Evolutionary conservation across 495 filamentous ascomycete species (phyloP).

Genomic region (Aspergillus indologenus): DNA sequence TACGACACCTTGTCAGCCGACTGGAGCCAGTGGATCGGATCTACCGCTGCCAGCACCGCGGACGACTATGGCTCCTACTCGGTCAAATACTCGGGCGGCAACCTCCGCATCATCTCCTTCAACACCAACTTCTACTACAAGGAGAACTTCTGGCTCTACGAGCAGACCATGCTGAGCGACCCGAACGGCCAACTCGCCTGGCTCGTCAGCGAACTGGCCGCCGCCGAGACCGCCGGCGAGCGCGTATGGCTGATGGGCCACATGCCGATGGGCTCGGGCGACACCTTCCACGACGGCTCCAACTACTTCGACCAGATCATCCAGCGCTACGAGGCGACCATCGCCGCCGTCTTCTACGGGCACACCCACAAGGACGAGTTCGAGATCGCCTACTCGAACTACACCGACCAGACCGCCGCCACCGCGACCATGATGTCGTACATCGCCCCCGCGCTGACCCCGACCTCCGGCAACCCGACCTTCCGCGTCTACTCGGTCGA

Average conservation of each 20-base stretch:
- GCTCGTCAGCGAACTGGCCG: slow-evolving; percentile 50
- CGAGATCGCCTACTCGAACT: slow-evolving; percentile 52
- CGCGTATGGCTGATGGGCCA: slow-evolving; percentile 57
- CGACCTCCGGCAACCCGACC: slow-evolving; percentile 53
- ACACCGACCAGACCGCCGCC: slow-evolving; percentile 36
- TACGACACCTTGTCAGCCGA: slow-evolving; percentile 50
- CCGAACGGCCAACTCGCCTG: slow-evolving; percentile 49
- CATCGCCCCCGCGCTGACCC: slow-evolving; percentile 53
- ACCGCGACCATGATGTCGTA: slow-evolving; percentile 46
- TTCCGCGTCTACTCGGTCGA: slow-evolving; percentile 57
- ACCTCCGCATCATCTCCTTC: slow-evolving; percentile 48
- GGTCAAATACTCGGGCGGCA: slow-evolving; percentile 43
- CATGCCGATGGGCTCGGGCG: slow-evolving; percentile 45
- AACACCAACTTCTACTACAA: slow-evolving; percentile 52
- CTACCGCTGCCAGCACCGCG: slow-evolving; percentile 39
- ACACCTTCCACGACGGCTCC: slow-evolving; percentile 33
- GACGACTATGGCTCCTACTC: slow-evolving; percentile 53
- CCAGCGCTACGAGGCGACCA: slow-evolving; percentile 54
- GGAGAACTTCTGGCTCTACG: slow-evolving; percentile 44
- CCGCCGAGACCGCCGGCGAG: slow-evolving; percentile 49
- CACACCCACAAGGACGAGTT: slow-evolving; percentile 56
- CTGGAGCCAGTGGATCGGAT: slow-evolving; percentile 52
- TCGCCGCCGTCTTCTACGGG: slow-evolving; percentile 55
- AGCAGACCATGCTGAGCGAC: slow-evolving; percentile 49
- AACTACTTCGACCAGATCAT: slow-evolving; percentile 57